Evolutionary conservation across 352 stramenopile genomes (phyloP), one percentile per base, ranked within the genome.

Genomic region (Phytophthora boehmeriae): DNA sequence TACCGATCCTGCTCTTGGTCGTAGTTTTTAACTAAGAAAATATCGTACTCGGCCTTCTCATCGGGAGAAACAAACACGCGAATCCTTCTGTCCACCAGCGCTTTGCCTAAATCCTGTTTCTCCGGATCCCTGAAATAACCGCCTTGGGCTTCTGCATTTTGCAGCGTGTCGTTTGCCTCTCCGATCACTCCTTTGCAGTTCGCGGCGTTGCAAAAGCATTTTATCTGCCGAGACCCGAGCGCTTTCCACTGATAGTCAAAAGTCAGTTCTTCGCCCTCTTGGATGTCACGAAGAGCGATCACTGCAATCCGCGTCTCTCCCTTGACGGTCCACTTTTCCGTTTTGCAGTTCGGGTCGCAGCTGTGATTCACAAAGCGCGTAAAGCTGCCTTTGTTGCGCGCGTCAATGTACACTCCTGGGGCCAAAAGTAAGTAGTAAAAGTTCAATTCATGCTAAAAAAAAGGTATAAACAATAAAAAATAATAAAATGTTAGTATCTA

Each of bases 221-320:
- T 92, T 50, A 95, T 93, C 53, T 88, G 83, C 38, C 81, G 77
- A 1, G 85, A 92, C 5, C 87, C 87, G 6, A 96, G 76, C 9
- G 86, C 75, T 56, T 96, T 92, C 90, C 90, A 99, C 72, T 98
- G 96, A 63, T 99, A 99, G 69, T 99, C 96, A 59, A 98, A 98
- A 39, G 84, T 97, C 25, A 99, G 73, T 62, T 99, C 96, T 72
- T 98, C 92, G 5, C 85, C 83, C 4, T 67, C 58, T 8, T 69
- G 17, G 49, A 98, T 98, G 47, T 96, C 76, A n/a, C 82, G 80
- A 51, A 98, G 77, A 10, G 96, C 91, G 51, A 98, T 93, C 5
- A 99, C 96, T 0, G 96, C 93, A 59, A 99, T 98, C 17, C 94
- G 80, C 61, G 92, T 97, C 47, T 92, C 88, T 20, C 93, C 92